Conservation (phyloP, 495 filamentous ascomycete species). For the Penicillium fimorum region DNA sequence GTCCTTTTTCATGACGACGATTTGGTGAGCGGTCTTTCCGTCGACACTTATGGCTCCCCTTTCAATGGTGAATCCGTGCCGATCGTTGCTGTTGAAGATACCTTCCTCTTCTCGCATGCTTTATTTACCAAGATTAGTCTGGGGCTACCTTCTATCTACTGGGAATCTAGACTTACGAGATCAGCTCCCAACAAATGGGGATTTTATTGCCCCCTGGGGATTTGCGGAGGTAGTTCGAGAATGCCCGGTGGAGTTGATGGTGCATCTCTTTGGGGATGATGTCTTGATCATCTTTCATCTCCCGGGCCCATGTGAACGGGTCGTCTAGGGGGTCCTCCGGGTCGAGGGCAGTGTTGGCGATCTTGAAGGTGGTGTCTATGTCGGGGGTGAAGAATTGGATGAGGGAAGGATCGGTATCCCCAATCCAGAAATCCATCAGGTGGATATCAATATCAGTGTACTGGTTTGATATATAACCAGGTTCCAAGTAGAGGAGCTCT, state of each 20-base stretch:
- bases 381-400: background rate
- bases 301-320: background rate
- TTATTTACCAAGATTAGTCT: background rate
- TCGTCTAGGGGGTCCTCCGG: slow-evolving; percentile 1
- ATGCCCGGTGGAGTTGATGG: background rate
- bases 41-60: background rate
- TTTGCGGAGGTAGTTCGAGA: slow-evolving; percentile 4
- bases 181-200: background rate
- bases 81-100: slow-evolving; percentile 9
- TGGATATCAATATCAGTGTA: background rate
- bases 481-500: background rate
- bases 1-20: slow-evolving; percentile 7
- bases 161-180: background rate
- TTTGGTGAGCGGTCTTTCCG: background rate
- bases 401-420: background rate
- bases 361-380: background rate
- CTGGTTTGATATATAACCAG: background rate
- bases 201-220: background rate
- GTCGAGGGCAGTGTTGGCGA: background rate
- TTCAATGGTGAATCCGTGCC: slow-evolving; percentile 4
- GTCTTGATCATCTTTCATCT: background rate
- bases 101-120: background rate
- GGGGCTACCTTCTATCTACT: background rate
- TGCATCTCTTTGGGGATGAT: background rate
- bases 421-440: slow-evolving; percentile 2